Conservation (phyloP, 176 grass and related monocot genomes). For the Aegilops bicornis region DNA sequence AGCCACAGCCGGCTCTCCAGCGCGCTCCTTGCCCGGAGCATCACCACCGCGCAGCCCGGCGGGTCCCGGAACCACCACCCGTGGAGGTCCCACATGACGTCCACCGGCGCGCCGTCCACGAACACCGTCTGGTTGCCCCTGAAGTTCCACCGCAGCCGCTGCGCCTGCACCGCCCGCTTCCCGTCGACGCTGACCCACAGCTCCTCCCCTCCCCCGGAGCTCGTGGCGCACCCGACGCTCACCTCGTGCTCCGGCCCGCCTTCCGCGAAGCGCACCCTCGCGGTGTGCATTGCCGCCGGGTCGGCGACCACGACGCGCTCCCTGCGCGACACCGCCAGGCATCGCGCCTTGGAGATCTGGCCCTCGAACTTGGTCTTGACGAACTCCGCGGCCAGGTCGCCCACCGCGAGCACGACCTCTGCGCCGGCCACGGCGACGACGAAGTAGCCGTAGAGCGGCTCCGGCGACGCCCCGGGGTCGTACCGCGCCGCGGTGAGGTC, state of each 20-base stretch:
- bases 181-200: conserved; percentile 75
- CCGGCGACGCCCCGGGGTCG: conserved; percentile 33
- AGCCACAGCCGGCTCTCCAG: conserved; percentile 94
- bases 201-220: conserved; percentile 40
- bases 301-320: conserved; percentile 61
- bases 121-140: conserved; percentile 96
- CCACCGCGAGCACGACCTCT: conserved; percentile 69
- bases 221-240: conserved; percentile 32
- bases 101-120: conserved; percentile 74
- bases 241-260: conserved; percentile 82
- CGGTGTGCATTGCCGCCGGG: conserved; percentile 31
- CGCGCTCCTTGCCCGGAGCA: conserved; percentile 74
- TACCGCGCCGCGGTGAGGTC: conserved; percentile 61
- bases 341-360: conserved; percentile 44
- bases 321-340: conserved; percentile 30
- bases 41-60: conserved; percentile 64
- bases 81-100: conserved; percentile 92
- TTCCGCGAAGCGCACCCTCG: conserved; percentile 50
- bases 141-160: conserved; percentile 79
- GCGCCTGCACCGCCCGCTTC: conserved; percentile 65
- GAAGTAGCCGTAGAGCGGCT: conserved; percentile 63
- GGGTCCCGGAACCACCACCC: conserved; percentile 62
- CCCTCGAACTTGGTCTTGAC: conserved; percentile 62
- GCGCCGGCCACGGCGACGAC: conserved; percentile 57
- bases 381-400: conserved; percentile 66